These are phyloP conservation scores for Pyrenochaeta sp. DNA, from an alignment of 2,329 filamentous ascomycete species.

Conservation along the genomic window DNA sequence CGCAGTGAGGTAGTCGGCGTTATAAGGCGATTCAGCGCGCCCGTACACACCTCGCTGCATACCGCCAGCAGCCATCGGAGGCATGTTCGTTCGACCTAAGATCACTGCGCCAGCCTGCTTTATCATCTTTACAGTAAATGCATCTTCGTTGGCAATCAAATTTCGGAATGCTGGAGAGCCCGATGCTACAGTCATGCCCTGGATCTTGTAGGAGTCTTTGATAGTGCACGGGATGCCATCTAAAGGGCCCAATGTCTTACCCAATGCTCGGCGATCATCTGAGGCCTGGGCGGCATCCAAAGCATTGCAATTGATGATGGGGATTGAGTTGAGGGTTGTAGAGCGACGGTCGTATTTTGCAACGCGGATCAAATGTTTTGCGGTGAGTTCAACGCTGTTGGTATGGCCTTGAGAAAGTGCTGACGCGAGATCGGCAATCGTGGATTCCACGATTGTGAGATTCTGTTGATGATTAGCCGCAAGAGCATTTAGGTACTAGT, in stretches of 20 bases:
- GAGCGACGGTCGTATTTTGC: conserved; percentile 54
- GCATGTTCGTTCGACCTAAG: conserved; percentile 65
- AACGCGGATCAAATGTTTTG: conserved; percentile 57
- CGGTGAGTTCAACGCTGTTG: conserved; percentile 57
- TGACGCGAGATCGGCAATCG: conserved; percentile 52
- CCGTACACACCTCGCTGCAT: conserved; percentile 64
- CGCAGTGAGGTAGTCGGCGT: conserved; percentile 58
- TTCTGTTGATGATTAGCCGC: not conserved
- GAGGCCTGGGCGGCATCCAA: conserved; percentile 57
- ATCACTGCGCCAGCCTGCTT: conserved; percentile 58
- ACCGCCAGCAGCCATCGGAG: conserved; percentile 64
- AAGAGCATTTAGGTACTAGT: not conserved
- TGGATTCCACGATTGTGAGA: conserved; percentile 52
- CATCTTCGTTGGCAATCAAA: conserved; percentile 60
- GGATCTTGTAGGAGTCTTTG: conserved; percentile 65
- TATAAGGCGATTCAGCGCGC: conserved; percentile 63
- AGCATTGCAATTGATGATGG: conserved; percentile 54
- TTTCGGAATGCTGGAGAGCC: conserved; percentile 63
- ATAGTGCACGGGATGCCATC: conserved; percentile 65
- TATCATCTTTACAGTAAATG: conserved; percentile 58
- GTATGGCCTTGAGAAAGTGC: conserved; percentile 51
- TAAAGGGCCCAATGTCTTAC: conserved; percentile 46
- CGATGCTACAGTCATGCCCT: conserved; percentile 60
- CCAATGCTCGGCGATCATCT: conserved; percentile 52
- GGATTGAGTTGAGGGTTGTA: conserved; percentile 55